A percentile compares a stretch with the other conserved stretches of the same genome.
Evolutionary conservation across 441 rosid genomes (phyloP).

Genomic region (Jatropha multifida): DNA sequence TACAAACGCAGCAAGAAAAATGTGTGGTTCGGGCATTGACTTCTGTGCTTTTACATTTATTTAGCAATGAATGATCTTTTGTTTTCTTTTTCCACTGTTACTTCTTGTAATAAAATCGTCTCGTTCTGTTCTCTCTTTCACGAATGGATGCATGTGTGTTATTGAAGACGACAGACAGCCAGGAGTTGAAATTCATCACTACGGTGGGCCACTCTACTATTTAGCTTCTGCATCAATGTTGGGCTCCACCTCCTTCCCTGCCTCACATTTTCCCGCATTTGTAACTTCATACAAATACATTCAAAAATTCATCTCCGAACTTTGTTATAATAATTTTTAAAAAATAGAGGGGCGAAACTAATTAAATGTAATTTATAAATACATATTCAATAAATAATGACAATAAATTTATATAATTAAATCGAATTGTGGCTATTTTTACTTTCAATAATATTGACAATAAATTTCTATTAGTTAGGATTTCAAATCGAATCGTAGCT

Average conservation of each 20-base stretch:
- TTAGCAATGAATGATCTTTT: conserved; percentile 20
- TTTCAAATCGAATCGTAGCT: too few species aligned
- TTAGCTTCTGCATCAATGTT: conserved; percentile 16
- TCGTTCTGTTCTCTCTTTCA: neutral
- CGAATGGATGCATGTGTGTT: neutral
- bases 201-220: conserved; percentile 14
- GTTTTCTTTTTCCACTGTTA: conserved; percentile 8
- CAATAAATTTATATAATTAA: too few species aligned
- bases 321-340: too few species aligned
- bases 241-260: conserved; percentile 21
- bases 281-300: neutral
- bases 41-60: conserved; percentile 42
- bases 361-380: too few species aligned
- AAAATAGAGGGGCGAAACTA: too few species aligned
- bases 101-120: neutral
- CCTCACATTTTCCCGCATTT: conserved; percentile 1
- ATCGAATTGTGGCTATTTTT: too few species aligned
- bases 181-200: conserved; percentile 11
- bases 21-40: conserved; percentile 99
- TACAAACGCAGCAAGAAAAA: conserved; percentile 16
- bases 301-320: neutral
- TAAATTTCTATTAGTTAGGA: too few species aligned
- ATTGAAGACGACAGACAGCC: conserved; percentile 15
- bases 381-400: too few species aligned
- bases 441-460: too few species aligned